Evolutionary conservation across 306 rosid species (phyloP), one percentile per base, ranked within the genome.

Genomic region (Citrullus amarus): DNA sequence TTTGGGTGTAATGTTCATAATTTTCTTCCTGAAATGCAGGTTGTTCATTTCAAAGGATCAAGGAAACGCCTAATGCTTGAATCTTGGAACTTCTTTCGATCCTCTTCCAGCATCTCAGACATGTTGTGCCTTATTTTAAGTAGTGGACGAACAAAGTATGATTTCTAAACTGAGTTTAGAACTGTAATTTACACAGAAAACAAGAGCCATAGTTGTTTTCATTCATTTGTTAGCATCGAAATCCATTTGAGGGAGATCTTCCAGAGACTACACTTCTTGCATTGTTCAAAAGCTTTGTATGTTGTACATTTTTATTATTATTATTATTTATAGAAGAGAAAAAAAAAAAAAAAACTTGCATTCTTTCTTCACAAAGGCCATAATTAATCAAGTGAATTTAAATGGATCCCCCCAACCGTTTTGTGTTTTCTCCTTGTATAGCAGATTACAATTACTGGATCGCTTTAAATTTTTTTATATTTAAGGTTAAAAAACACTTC

Each of bases 1-100:
- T 25, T 5, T 70, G 10, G 38, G 41, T 43, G 67, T 68, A 36
- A 77, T 50, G 66, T 76, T 30, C 15, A 34, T 44, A 59, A 20
- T 61, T 38, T 55, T 68, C 9, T 77, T 9, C 75, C 44, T 56
- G 58, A 51, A 54, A 74, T 85, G 82, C 87, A 92, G 96, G 93
- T 92, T 79, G 87, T 95, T 83, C 98, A 95, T 84, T 95, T 95
- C 85, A 95, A 95, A 92, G 98, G 98, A 83, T 94, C 96, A 44
- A 92, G 98, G 83, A 94, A 94, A 83, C 96, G 98, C 34, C 90
- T 92, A 54, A 92, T 94, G 98, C 97, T 92, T 0, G 98, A 92
- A 84, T 86, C 95, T 53, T 94, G 98, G 98, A 87, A 92, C 82
- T 92, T 88, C 84, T 90, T 88, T 78, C 81, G 76, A 51, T 88